Base-by-base conservation (phyloP, 495 filamentous ascomycete species). In the Podospora tetraspora region DNA sequence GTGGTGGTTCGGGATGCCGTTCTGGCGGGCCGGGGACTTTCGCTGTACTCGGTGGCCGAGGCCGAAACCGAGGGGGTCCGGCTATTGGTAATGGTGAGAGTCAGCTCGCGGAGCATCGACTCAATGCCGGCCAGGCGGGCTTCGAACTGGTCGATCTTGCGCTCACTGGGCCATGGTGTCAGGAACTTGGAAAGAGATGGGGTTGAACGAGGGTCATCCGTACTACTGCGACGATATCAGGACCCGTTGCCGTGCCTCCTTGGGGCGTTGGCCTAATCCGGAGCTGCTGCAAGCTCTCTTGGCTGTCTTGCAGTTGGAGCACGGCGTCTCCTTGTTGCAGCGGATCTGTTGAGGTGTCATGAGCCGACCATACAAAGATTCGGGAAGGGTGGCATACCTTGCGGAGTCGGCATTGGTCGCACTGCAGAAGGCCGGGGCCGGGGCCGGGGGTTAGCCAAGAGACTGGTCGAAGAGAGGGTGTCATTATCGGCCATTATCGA, bases 151-250 rank as follows among this genome's bases (percentile, higher is more conserved):
- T 90, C 88, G 60, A 91, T 89, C 76, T 91, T 91, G 68, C 80
- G 83, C 76, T 91, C 89, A 75, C 88, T 91, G 63, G 21, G 21
- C 25, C 8, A 11, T 3, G 25, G 37, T 23, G n/a, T 13, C 37
- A 24, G 21, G 16, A 19, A 21, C 1, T 25, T 60, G 56, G 23
- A 61, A 27, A 11, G 12, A 62, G 13, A 43, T 30, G 7, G 16
- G 61, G 13, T 16, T 0, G 19, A 23, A 57, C 1, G 52, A 10
- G 10, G 4, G 6, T 0, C 43, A n/a, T 0, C 19, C 57, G 56
- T 81, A 90, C 88, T 91, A 91, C 80, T 90, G 86, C 69, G 85
- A 85, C 3, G 88, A 90, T 66, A 91, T 90, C 58, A 90, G 75
- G 9, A 91, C 86, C 32, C 89, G 80, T 70, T 88, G 87, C 19